Conservation (phyloP, 805 yeast species). For the Candida rishiriensis region DNA sequence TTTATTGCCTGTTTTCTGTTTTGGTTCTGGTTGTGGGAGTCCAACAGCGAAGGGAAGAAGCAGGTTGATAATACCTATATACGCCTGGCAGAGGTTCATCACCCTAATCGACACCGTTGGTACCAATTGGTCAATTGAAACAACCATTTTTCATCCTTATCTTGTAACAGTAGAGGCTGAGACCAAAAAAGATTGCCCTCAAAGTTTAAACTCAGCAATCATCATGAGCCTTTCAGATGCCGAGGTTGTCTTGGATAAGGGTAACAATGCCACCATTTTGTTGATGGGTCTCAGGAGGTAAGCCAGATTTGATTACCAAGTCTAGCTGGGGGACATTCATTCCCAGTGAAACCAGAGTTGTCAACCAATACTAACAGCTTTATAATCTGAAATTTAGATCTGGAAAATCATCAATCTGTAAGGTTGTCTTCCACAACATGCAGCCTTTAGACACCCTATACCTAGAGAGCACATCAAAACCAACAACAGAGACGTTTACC, state of each 20-base stretch:
- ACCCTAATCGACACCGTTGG: no score
- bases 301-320: conserved; percentile 12
- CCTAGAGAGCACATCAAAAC: conserved; percentile 84
- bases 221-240: conserved; percentile 15
- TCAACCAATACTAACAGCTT: conserved; percentile 6
- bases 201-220: neutral
- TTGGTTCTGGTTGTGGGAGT: no score
- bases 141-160: no score
- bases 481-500: conserved; percentile 77
- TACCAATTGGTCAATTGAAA: no score
- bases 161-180: no score
- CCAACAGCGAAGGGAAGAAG: no score
- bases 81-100: no score
- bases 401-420: conserved; percentile 93
- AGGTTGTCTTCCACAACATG: conserved; percentile 95
- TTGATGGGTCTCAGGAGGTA: conserved; percentile 80
- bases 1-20: no score
- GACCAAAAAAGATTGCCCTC: no score
- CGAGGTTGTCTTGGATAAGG: conserved; percentile 33
- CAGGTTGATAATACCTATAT: no score
- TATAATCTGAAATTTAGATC: conserved; percentile 39
- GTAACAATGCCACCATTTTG: conserved; percentile 73
- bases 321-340: no score
- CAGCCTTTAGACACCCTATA: conserved; percentile 91
- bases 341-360: neutral